Evolutionary conservation across 371 early-diverging fungal genomes (phyloP), one percentile per base, ranked within the genome.

Genomic region (Choanephora cucurbitarum): DNA sequence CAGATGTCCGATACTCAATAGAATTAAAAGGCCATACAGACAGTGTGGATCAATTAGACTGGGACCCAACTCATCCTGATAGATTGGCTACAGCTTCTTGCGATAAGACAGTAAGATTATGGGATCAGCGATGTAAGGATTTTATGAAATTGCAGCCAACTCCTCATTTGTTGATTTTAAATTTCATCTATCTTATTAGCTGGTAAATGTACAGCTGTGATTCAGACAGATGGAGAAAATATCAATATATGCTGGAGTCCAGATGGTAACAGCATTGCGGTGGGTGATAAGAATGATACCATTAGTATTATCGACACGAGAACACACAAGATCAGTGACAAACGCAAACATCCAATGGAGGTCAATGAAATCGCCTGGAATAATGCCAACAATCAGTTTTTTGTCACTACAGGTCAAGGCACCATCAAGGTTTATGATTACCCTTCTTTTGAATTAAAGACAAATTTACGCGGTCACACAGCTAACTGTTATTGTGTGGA

Each of bases 161-260:
- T n/a, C n/a, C n/a, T n/a, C n/a, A n/a, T n/a, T n/a, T n/a, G n/a
- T n/a, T n/a, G n/a, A n/a, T n/a, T n/a, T n/a, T n/a, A n/a, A n/a
- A n/a, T n/a, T n/a, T n/a, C n/a, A n/a, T n/a, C n/a, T n/a, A n/a
- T n/a, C n/a, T n/a, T n/a, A n/a, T n/a, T 67, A 85, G 86, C 86
- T 23, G 84, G 80, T 6, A 82, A 85, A 60, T 79, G 87, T 52
- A 81, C 82, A 7, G 77, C 83, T 7, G 73, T 77, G 14, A 72
- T 92, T 7, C 72, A 77, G 23, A 94, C 95, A 9, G 74, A 72
- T 3, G 92, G 92, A 1, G 92, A 92, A 61, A 92, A 92, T 64
- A 91, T 94, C 73, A 93, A 92, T 69, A 84, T 92, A 24, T 84
- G 86, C 55, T 93, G 92, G 91, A 85, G 88, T 57, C 91, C 92